Percentiles rank a stretch among this genome's conserved stretches.
phyloP scores from a whole-genome alignment of 371 early-diverging fungal genomes.

The Mortierella polycephala region DNA sequence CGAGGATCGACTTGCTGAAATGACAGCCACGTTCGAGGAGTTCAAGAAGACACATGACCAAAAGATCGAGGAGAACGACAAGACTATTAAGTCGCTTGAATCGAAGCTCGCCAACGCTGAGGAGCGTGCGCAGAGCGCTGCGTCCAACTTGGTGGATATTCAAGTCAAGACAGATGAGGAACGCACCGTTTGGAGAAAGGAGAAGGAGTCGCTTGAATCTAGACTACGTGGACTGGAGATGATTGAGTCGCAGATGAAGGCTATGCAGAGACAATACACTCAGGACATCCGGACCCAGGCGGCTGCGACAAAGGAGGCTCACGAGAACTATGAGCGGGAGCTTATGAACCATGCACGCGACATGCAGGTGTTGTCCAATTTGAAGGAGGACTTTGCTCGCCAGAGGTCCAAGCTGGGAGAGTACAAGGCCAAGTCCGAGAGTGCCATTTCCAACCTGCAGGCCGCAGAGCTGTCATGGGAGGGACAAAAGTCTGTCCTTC shows the following conservation, averaged over 20 bases:
- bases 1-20: constrained; percentile 59
- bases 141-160: constrained; percentile 56
- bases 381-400: constrained; percentile 34
- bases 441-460: constrained; percentile 54
- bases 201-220: constrained; percentile 52
- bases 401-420: constrained; percentile 32
- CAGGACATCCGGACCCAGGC: constrained; percentile 57
- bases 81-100: constrained; percentile 50
- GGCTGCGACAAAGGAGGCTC: constrained; percentile 52
- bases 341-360: constrained; percentile 65
- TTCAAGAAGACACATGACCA: constrained; percentile 57
- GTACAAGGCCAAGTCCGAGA: constrained; percentile 34
- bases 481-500: constrained; percentile 55
- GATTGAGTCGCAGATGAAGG: constrained; percentile 39
- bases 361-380: constrained; percentile 53
- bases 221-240: constrained; percentile 58
- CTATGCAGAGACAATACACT: constrained; percentile 34
- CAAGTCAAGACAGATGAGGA: constrained; percentile 61
- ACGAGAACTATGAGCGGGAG: constrained; percentile 67
- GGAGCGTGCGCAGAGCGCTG: constrained; percentile 55
- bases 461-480: constrained; percentile 60
- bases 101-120: constrained; percentile 29
- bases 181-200: constrained; percentile 51
- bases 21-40: constrained; percentile 59
- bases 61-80: constrained; percentile 35